Evolutionary conservation across 2,329 filamentous ascomycete genomes (phyloP), one percentile per base, ranked within the genome.

Genomic region (Thyridium curvatum): DNA sequence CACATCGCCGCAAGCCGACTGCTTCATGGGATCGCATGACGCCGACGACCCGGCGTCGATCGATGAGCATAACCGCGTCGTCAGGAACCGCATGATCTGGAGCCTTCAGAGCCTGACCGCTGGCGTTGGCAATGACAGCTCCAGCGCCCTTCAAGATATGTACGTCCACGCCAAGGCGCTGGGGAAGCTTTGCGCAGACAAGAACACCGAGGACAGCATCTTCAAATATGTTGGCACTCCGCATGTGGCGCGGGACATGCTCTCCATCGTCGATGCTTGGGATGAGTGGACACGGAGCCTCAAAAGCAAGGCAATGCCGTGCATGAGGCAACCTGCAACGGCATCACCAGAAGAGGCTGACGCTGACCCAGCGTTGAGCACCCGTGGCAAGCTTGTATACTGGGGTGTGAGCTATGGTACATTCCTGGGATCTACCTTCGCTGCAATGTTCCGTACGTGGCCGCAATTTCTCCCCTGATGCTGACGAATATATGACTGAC

Each of bases 241-340:
- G 8, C 54, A 62, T 30, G 57, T 59, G 6, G 64, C 62, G 8
- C 48, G 58, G 26, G 64, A 67, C 46, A 61, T 67, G 62, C 49
- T 65, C 6, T 54, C 51, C n/a, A 64, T 67, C n/a, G 47, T 62
- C 5, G 47, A 64, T 17, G 57, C 56, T n/a, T 64, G 61, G 61
- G 58, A 60, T 28, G 46, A 52, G 39, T 62, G 58, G 58, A 52
- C 38, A 1, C 35, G 49, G 26, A 30, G 31, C 10, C 12, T 46
- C 31, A 16, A 63, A 5, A 17, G 40, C 4, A 15, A 30, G 10
- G 21, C 21, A 6, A 26, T 6, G 10, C 21, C 21, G 6, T 26
- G 21, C 21, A 10, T 10, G 21, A 26, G 21, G 21, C 21, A 26
- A 26, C 10, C 6, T 6, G 21, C 6, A 26, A 10, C 21, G 6